phyloP scores from a whole-genome alignment of 805 yeast genomes.

The Sugiyamaella marilandica region DNA sequence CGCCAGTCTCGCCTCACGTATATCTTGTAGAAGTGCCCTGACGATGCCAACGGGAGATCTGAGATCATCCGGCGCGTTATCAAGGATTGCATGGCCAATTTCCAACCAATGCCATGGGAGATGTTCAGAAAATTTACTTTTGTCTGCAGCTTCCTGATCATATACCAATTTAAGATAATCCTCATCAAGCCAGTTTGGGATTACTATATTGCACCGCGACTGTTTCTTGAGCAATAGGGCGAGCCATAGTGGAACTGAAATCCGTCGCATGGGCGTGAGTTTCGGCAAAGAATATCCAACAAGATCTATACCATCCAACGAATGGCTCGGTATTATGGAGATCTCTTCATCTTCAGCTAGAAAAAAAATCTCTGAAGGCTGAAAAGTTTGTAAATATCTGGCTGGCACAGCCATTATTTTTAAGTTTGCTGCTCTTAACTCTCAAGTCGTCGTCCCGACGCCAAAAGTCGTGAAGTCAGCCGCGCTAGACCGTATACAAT shows the following conservation, averaged over 20 bases:
- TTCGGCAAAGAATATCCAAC: slow-evolving; percentile 51
- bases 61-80: slow-evolving; percentile 73
- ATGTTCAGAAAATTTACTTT: slow-evolving; percentile 51
- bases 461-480: too few relatives aligned
- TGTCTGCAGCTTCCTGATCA: slow-evolving; percentile 59
- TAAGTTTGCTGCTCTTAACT: neutral
- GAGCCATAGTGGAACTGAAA: slow-evolving; percentile 77
- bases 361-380: slow-evolving; percentile 76
- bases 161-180: slow-evolving; percentile 50
- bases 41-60: slow-evolving; percentile 66
- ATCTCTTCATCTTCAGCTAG: slow-evolving; percentile 76
- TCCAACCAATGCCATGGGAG: slow-evolving; percentile 92
- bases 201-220: slow-evolving; percentile 75
- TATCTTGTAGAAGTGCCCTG: slow-evolving; percentile 69
- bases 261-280: slow-evolving; percentile 62
- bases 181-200: slow-evolving; percentile 77
- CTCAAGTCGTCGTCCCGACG: too few relatives aligned
- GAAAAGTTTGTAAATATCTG: slow-evolving; percentile 49
- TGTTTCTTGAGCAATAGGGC: slow-evolving; percentile 81
- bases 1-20: slow-evolving; percentile 74
- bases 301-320: slow-evolving; percentile 58
- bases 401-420: slow-evolving; percentile 60
- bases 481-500: too few relatives aligned
- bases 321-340: slow-evolving; percentile 72
- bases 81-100: slow-evolving; percentile 61